Base-by-base conservation (phyloP, 2,329 filamentous ascomycete species). In the Chaetomium strumarium region DNA sequence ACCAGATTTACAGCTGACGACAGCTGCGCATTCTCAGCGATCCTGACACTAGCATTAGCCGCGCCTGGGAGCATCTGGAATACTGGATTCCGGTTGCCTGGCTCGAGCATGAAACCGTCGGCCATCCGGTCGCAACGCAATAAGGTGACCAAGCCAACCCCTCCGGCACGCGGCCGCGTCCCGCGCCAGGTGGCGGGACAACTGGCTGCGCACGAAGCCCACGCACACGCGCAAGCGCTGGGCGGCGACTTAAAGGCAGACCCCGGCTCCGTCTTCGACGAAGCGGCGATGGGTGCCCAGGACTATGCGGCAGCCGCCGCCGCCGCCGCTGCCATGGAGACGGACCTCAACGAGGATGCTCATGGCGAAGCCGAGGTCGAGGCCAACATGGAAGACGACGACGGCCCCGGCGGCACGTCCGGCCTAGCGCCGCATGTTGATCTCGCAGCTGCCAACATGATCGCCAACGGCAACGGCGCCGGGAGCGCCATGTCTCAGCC, bases 101-200 rank as follows among this genome's bases (percentile, higher is more conserved):
- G 54, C 49, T 37, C 49, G 53, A 60, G 59, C 57, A 61, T 61
- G 59, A 61, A 58, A 60, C 48, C 56, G 43, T 56, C 58, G 20
- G 55, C 48, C 45, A 45, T 56, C 45, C 58, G 59, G 44, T 56
- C 58, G 53, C 70, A 70, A 51, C 69, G 63, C 58, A 70, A 63
- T 65, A 75, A 74, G 63, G 72, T 76, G 61, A 70, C 68, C 48
- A 77, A 76, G 63, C 63, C 68, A 39, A 57, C 58, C 43, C 53
- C 61, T 24, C 49, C 58, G 43, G 55, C 60, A 38, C 61, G 63
- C 41, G 62, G 63, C 43, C 66, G 67, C 29, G 60, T 59, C 54
- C 58, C 63, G 52, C 66, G 58, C 60, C 33, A 50, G 51, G 51
- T 52, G 40, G 42, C 50, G 31, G 47, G 47, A 14, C 56, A 59